Conservation (phyloP, 179 eudicot genomes). For the Heliamphora pulchella region DNA sequence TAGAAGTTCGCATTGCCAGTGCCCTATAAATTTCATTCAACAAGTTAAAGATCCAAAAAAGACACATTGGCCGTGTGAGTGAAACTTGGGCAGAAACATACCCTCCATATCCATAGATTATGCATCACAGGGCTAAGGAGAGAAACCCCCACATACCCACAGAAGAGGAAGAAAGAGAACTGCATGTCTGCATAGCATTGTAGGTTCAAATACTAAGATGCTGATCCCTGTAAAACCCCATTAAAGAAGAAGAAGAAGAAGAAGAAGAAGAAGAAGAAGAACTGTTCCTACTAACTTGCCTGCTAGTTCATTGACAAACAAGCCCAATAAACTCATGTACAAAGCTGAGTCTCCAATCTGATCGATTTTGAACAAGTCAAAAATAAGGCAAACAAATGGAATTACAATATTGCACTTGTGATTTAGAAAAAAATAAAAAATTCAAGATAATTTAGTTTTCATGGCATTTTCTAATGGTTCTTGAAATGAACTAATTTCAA, state of each 20-base stretch:
- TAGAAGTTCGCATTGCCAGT: conserved; percentile 98
- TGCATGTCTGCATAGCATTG: conserved; percentile 62
- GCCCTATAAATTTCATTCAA: conserved; percentile 45
- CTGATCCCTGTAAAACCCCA: conserved; percentile 9
- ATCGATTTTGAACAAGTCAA: conserved; percentile 16
- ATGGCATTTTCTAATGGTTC: neutral
- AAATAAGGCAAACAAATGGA: neutral
- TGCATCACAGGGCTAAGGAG: conserved; percentile 98
- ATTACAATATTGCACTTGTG: neutral
- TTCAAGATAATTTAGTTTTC: neutral
- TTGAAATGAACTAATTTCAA: neutral
- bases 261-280: neutral
- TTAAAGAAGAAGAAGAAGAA: neutral
- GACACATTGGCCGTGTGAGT: neutral
- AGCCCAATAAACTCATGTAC: conserved; percentile 60
- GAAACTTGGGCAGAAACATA: conserved; percentile 25
- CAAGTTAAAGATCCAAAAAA: conserved; percentile 16
- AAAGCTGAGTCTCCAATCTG: conserved; percentile 96
- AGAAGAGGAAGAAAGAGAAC: conserved; percentile 86
- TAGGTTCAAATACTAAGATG: conserved; percentile 14
- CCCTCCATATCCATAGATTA: conserved; percentile 99
- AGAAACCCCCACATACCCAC: conserved; percentile 80
- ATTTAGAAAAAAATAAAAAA: neutral
- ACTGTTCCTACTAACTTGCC: conserved; percentile 36
- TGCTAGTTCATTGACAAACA: conserved; percentile 74